phyloP scores from a whole-genome alignment of 495 filamentous ascomycete species.

The Trichoderma virens region DNA sequence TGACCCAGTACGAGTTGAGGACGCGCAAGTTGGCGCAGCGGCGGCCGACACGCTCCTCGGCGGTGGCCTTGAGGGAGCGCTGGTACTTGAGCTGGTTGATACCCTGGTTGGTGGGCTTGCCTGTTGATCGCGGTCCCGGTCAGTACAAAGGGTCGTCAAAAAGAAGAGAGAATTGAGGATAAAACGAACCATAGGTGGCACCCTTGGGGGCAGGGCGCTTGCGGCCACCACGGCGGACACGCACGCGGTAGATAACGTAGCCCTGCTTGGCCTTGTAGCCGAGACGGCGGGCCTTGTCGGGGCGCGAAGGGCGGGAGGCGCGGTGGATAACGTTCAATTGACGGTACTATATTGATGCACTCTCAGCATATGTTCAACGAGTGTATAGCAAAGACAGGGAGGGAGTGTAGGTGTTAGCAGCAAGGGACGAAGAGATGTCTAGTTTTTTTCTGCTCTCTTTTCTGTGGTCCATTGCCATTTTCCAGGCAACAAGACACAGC shows the following conservation, averaged over 20 bases:
- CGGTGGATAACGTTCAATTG: slow-evolving; percentile 99
- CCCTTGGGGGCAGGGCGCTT: slow-evolving; percentile 95
- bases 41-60: slow-evolving; percentile 99
- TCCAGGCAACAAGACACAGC: background rate
- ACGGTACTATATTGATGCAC: slow-evolving; percentile 98
- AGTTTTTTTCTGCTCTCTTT: background rate
- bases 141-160: slow-evolving; percentile 9
- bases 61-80: slow-evolving; percentile 91
- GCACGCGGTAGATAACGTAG: slow-evolving; percentile 99
- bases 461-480: background rate
- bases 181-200: slow-evolving; percentile 87
- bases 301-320: slow-evolving; percentile 93
- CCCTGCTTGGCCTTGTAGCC: slow-evolving; percentile 99
- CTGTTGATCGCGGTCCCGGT: slow-evolving; percentile 34
- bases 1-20: slow-evolving; percentile 99
- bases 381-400: slow-evolving; percentile 74
- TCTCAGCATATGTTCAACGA: slow-evolving; percentile 99
- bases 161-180: background rate
- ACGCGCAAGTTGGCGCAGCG: slow-evolving; percentile 97
- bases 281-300: slow-evolving; percentile 98
- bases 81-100: slow-evolving; percentile 99
- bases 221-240: slow-evolving; percentile 93
- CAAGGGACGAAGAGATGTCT: background rate
- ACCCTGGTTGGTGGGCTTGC: slow-evolving; percentile 99
- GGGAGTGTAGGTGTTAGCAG: background rate